Conservation (phyloP, 495 filamentous ascomycete species). For the Talaromyces thailandensis region DNA sequence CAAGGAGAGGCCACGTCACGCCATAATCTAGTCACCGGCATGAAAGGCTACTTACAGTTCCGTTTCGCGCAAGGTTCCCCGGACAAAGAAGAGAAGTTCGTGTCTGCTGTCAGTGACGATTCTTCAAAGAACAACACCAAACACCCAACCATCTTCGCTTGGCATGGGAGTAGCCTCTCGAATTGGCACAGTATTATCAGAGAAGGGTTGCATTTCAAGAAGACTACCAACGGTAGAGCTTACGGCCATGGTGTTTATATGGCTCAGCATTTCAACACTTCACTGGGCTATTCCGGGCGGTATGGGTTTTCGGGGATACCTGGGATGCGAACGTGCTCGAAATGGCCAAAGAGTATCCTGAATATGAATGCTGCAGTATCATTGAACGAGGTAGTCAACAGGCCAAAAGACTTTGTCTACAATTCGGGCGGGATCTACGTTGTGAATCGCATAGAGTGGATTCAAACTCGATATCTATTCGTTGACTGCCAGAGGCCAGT, state of each 20-base stretch:
- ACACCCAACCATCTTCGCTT: slow-evolving; percentile 71
- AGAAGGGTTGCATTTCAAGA: slow-evolving; percentile 66
- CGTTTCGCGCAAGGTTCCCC: slow-evolving; percentile 82
- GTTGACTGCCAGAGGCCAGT: slow-evolving; percentile 34
- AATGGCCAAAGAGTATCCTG: slow-evolving; percentile 61
- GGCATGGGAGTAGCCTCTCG: slow-evolving; percentile 64
- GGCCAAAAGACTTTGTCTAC: slow-evolving; percentile 49
- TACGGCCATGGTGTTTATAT: slow-evolving; percentile 82
- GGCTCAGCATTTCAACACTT: slow-evolving; percentile 43
- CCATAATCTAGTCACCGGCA: slow-evolving; percentile 46
- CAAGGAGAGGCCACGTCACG: neutral
- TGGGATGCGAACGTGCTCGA: neutral
- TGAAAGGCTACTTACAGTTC: slow-evolving; percentile 70
- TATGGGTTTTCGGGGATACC: neutral
- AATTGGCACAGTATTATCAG: slow-evolving; percentile 94
- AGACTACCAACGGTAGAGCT: slow-evolving; percentile 52
- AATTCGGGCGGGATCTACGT: slow-evolving; percentile 51
- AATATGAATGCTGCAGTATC: slow-evolving; percentile 53
- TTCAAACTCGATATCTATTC: slow-evolving; percentile 84
- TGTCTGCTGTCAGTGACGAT: slow-evolving; percentile 47
- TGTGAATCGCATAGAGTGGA: slow-evolving; percentile 74
- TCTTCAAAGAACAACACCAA: slow-evolving; percentile 18
- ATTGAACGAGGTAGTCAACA: slow-evolving; percentile 84
- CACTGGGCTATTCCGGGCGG: slow-evolving; percentile 43
- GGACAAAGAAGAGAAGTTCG: slow-evolving; percentile 82